Base-by-base conservation (phyloP, 2,329 filamentous ascomycete species). In the Colletotrichum godetiae region DNA sequence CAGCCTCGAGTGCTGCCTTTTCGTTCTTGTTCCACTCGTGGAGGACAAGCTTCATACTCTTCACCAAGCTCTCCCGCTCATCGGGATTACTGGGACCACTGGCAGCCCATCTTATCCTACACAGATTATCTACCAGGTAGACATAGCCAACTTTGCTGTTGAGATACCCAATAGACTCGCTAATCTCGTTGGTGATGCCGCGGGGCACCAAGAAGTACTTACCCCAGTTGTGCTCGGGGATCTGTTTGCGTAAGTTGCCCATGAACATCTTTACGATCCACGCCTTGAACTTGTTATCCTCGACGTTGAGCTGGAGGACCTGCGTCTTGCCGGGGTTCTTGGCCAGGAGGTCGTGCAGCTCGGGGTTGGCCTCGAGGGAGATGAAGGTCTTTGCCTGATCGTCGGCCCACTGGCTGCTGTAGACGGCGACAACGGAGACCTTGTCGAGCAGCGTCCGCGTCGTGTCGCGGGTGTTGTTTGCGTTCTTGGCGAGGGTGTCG, bases 101-200 rank as follows among this genome's bases (percentile, higher is more conserved):
- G 4, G 94, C 97, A 0, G 96, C 97, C 97, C 97, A 99, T 69
- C 97, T 90, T 77, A 99, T 97, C 83, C 92, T 93, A 82, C 95
- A 98, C 75, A 95, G 88, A 75, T 92, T 88, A 81, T 99, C 97
- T 72, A 99, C 87, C 60, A 99, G 87, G 83, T 98, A 99, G 5
- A 95, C 93, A 84, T 98, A 98, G 49, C 95, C 96, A 42, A 98
- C 96, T 83, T 95, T 97, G 76, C 91, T 92, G 83, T 99, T 99
- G 80, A 97, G 85, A 80, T 97, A 77, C 12, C 91, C 92, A 74
- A 93, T 90, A 52, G 84, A 86, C 81, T 92, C 91, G 65, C 88
- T 86, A 68, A 92, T 89, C 68, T 91, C 86, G 66, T 91, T 88
- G 0, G 89, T 88, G 65, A 93, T 80, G 52, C 89, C 90, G 73